These are phyloP conservation scores for Bipolaris cookei DNA, from an alignment of 2,329 filamentous ascomycete genomes.

Conservation along the genomic window DNA sequence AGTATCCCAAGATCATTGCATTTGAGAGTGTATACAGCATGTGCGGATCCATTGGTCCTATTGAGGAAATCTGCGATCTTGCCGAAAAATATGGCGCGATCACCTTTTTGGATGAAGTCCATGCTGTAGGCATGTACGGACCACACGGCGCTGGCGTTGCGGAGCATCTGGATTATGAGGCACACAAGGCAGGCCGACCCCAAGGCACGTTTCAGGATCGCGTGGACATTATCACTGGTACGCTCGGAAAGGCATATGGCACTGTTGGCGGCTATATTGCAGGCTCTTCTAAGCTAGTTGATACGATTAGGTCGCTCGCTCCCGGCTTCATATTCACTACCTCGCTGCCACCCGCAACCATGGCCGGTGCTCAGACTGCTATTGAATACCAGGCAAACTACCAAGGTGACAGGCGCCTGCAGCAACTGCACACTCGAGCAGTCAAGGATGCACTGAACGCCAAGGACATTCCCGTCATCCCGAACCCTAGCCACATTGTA, in stretches of 20 bases:
- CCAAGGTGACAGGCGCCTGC: slow-evolving; percentile 84
- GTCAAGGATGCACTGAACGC: slow-evolving; percentile 84
- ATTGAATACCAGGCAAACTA: slow-evolving; percentile 93
- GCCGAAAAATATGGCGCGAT: slow-evolving; percentile 97
- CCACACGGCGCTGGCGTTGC: slow-evolving; percentile 94
- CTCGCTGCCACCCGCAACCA: slow-evolving; percentile 91
- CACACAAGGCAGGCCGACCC: slow-evolving; percentile 75
- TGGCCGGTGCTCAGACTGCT: slow-evolving; percentile 89
- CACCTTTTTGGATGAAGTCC: slow-evolving; percentile 97
- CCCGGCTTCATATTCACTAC: slow-evolving; percentile 99
- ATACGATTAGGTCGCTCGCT: slow-evolving; percentile 90
- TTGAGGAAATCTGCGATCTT: slow-evolving; percentile 92
- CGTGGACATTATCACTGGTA: slow-evolving; percentile 96
- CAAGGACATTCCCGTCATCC: slow-evolving; percentile 92
- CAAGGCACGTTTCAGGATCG: slow-evolving; percentile 91
- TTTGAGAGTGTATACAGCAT: slow-evolving; percentile 99
- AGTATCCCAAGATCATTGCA: slow-evolving; percentile 95
- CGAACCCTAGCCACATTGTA: slow-evolving; percentile 96
- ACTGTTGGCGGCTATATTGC: slow-evolving; percentile 98
- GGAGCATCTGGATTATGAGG: slow-evolving; percentile 94
- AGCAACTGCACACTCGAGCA: slow-evolving; percentile 94
- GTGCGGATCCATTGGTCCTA: slow-evolving; percentile 96
- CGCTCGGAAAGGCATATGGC: slow-evolving; percentile 95
- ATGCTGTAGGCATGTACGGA: slow-evolving; percentile 99
- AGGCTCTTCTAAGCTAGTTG: slow-evolving; percentile 82